Conservation (phyloP, 1,284 basidiomycete species). For the Ceratobasidium sp. region DNA sequence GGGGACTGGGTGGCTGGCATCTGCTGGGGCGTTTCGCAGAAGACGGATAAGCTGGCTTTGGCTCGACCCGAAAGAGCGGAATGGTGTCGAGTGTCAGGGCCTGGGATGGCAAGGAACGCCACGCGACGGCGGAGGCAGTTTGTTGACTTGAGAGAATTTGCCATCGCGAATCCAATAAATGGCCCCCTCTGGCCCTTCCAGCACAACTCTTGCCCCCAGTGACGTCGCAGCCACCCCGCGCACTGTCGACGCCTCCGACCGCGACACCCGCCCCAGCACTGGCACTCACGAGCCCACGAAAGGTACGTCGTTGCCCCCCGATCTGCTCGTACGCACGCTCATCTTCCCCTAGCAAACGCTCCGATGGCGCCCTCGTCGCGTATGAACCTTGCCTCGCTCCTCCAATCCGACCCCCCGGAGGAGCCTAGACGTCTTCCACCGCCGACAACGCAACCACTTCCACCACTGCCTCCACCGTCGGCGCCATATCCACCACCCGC, state of each 20-base stretch:
- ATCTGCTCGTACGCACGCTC: neutral
- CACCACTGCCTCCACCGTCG: conserved; percentile 14
- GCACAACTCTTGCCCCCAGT: conserved; percentile 5
- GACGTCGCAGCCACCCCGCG: conserved; percentile 1
- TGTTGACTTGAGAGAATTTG: conserved; percentile 40
- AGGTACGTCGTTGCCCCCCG: neutral
- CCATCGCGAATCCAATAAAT: conserved; percentile 11
- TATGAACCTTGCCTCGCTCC: conserved; percentile 40
- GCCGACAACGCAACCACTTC: neutral
- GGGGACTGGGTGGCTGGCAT: neutral
- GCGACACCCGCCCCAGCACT: no score
- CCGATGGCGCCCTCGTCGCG: conserved; percentile 42
- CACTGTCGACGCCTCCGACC: no score
- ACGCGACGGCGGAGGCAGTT: conserved; percentile 37
- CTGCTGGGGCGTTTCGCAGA: neutral
- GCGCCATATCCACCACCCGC: neutral
- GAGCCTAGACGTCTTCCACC: conserved; percentile 8
- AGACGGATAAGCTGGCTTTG: conserved; percentile 32
- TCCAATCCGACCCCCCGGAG: conserved; percentile 24
- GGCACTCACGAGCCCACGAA: no score
- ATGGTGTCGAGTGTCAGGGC: neutral
- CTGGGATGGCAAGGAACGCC: conserved; percentile 7
- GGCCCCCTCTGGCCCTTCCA: conserved; percentile 9
- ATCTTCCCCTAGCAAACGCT: neutral
- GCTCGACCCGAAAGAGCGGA: conserved; percentile 40